A percentile compares a stretch with the other conserved stretches of the same genome.
Evolutionary conservation across 2,329 filamentous ascomycete genomes (phyloP).

Genomic region (Colletotrichum higginsianum): DNA sequence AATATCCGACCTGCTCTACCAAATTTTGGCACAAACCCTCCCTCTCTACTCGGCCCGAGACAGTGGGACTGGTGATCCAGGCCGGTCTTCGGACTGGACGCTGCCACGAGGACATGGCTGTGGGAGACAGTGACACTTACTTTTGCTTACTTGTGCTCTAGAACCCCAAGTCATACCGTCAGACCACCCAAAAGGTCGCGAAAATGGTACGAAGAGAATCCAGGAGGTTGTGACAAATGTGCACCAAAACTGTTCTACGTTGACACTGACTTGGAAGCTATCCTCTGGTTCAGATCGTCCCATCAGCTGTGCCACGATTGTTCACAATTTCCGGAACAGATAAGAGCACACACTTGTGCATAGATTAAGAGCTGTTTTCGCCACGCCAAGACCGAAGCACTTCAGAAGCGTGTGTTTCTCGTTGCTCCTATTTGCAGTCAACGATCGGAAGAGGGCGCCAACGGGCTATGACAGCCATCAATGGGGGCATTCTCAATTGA

Average conservation of each 20-base stretch:
- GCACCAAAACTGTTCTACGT: conserved; percentile 8
- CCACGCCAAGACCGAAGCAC: background rate
- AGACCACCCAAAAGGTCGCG: background rate
- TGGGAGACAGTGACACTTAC: background rate
- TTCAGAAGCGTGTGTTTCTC: background rate
- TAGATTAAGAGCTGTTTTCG: background rate
- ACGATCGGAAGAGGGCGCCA: background rate
- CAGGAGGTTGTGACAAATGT: conserved; percentile 13
- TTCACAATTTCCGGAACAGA: background rate
- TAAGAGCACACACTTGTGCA: background rate
- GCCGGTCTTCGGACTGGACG: background rate
- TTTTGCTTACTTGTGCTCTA: background rate
- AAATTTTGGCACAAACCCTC: background rate
- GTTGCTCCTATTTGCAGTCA: conserved; percentile 7
- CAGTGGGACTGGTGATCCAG: conserved; percentile 18
- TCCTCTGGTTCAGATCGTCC: background rate
- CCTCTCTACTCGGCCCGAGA: conserved; percentile 20
- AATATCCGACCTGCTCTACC: background rate
- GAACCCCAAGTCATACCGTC: conserved; percentile 26
- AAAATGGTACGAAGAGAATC: background rate
- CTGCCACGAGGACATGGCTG: conserved; percentile 3
- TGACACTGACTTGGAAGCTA: conserved; percentile 14
- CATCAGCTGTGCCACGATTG: conserved; percentile 1
- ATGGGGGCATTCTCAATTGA: conserved; percentile 42
- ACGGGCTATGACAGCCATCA: conserved; percentile 22